Evolutionary conservation across 2,329 filamentous ascomycete genomes (phyloP).

Genomic region (Calonectria multiphialidica): DNA sequence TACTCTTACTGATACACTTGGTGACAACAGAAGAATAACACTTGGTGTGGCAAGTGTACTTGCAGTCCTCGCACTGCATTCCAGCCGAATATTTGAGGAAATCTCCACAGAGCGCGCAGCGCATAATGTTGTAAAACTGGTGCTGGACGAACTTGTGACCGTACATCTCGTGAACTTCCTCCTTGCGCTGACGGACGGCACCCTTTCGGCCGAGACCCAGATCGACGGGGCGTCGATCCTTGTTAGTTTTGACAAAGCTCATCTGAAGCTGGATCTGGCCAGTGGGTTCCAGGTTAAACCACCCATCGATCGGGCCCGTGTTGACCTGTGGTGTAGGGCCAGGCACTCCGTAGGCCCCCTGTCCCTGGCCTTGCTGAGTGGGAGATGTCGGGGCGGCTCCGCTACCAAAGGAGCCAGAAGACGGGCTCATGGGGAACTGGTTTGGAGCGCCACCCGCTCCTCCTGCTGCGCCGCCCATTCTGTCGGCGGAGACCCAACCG

Average conservation of each 20-base stretch:
- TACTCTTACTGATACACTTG: slow-evolving; percentile 99
- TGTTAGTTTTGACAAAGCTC: slow-evolving; percentile 92
- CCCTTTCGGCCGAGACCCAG: slow-evolving; percentile 94
- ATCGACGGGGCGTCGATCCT: slow-evolving; percentile 85
- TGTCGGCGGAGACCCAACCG: slow-evolving; percentile 97
- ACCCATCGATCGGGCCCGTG: slow-evolving; percentile 83
- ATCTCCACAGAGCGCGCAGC: slow-evolving; percentile 95
- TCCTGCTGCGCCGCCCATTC: slow-evolving; percentile 77
- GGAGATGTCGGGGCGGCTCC: slow-evolving; percentile 58
- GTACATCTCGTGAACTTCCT: slow-evolving; percentile 98
- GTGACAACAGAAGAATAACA: slow-evolving; percentile 97
- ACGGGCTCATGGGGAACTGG: slow-evolving; percentile 71
- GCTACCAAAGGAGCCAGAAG: slow-evolving; percentile 57
- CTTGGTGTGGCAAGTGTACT: slow-evolving; percentile 98
- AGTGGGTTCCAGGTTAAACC: slow-evolving; percentile 96
- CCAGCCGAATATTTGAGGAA: slow-evolving; percentile 98
- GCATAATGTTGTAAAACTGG: slow-evolving; percentile 99
- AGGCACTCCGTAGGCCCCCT: slow-evolving; percentile 48
- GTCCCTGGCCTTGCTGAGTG: slow-evolving; percentile 49
- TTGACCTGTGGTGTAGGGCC: slow-evolving; percentile 63
- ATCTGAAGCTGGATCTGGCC: slow-evolving; percentile 92
- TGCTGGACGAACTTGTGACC: slow-evolving; percentile 99
- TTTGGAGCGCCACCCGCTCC: slow-evolving; percentile 51
- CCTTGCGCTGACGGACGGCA: slow-evolving; percentile 96
- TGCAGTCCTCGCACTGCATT: slow-evolving; percentile 99